Base-by-base conservation (phyloP, 352 stramenopile genomes). In the Globisporangium uncinulatum region DNA sequence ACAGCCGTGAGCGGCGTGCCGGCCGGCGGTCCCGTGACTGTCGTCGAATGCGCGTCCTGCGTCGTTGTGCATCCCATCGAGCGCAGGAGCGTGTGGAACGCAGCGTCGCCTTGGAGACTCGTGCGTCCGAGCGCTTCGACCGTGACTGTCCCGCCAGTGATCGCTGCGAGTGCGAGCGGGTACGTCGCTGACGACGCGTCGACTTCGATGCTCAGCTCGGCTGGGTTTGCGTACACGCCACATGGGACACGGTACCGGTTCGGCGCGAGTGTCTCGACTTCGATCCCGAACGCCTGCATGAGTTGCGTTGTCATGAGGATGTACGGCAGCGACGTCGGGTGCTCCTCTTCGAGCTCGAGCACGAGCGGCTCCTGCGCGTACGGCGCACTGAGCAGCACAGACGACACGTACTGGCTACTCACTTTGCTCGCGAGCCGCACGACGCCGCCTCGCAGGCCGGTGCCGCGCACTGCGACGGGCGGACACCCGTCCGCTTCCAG, bases 171-270 rank as follows among this genome's bases (percentile, higher is more conserved):
- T 14, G 95, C 96, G 29, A 99, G 76, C 63, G 98, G 98, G 60
- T 99, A 99, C 52, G 86, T 98, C 15, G 97, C 96, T 2, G 89
- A 98, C 58, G 88, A 98, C 17, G 96, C 96, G 74, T 99, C 97
- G 19, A 97, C 96, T 63, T 99, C 95, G 32, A 99, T 72, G 43
- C 74, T 83, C 19, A 89, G 76, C 45, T 81, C 71, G 19, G 63
- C 51, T 6, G 80, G 80, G 61, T 93, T 93, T 57, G 69, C 53
- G 63, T 93, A 93, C 29, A 79, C 71, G n/a, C 80, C 77, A 32
- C 71, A 84, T 1, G 80, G 79, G n/a, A 91, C 73, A 54, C 73
- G 68, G 66, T 90, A 91, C 51, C 73, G 75, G 62, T 93, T 93
- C 39, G 77, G 66, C 21, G 79, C 79, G 48, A 91, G 63, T n/a